Conservation (phyloP, 192 early-diverging fungal species). For the Pilobolus umbonatus region DNA sequence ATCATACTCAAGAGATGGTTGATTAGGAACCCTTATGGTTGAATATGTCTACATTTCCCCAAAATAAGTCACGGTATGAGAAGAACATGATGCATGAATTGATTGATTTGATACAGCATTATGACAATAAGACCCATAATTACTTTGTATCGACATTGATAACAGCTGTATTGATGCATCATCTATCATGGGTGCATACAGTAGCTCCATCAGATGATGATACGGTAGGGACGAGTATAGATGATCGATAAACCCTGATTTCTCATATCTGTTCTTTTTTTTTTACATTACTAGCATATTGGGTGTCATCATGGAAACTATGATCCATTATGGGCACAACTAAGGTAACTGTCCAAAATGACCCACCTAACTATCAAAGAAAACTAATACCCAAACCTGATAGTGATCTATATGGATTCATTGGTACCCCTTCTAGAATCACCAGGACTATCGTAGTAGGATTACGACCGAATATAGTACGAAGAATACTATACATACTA, state of each 20-base stretch:
- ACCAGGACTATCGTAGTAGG: constrained; percentile 51
- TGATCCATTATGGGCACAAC: constrained; percentile 56
- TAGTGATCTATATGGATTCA: constrained; percentile 50
- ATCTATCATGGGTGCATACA: constrained; percentile 54
- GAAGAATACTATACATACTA: constrained; percentile 45
- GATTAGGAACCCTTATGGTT: constrained; percentile 40
- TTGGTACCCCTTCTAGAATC: constrained; percentile 43
- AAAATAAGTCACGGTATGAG: constrained; percentile 24
- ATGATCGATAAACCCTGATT: background rate
- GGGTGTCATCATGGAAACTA: constrained; percentile 36
- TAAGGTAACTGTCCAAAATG: constrained; percentile 31
- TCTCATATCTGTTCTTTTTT: background rate
- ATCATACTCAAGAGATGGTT: background rate
- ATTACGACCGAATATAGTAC: constrained; percentile 38
- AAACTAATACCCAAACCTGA: background rate
- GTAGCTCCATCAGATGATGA: constrained; percentile 42
- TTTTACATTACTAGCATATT: constrained; percentile 5
- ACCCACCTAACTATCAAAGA: background rate
- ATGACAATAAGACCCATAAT: constrained; percentile 26
- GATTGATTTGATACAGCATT: constrained; percentile 26
- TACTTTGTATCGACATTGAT: constrained; percentile 47
- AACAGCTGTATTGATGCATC: constrained; percentile 45
- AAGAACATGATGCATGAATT: constrained; percentile 33
- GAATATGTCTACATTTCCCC: constrained; percentile 43
- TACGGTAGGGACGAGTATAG: constrained; percentile 21